Base-by-base conservation (phyloP, 2,329 filamentous ascomycete genomes). In the Achaetomium macrosporum region DNA sequence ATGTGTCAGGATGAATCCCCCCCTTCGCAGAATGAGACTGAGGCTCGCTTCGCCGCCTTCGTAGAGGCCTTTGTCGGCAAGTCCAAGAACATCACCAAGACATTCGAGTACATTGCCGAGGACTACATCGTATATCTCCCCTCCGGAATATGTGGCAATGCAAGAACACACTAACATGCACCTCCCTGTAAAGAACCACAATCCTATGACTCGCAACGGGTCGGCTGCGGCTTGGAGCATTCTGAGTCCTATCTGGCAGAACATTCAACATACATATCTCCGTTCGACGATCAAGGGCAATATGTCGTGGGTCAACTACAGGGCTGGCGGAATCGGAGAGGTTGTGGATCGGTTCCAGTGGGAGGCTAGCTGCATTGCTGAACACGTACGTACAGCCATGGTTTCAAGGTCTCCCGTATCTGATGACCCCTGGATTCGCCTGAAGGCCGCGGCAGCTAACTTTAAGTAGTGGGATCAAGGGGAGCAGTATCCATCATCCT, bases 81-180 rank as follows among this genome's bases (percentile, higher is more conserved):
- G 4, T 36, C 42, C 6, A 59, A 59, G 46, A 59, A 49, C 20
- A 45, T 59, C 11, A 48, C 31, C n/a, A 48, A 54, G 43, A 55
- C 57, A 6, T 59, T 57, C 46, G 51, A 59, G 42, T 57, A 52
- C 35, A 59, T 59, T 29, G 50, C 49, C 13, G 50, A 31, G 2
- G 55, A 59, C 17, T 59, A 59, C 45, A 59, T 59, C 33, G 57
- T 59, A 43, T 31, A n/a, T n/a, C n/a, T n/a, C n/a, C n/a, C n/a
- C n/a, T n/a, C n/a, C n/a, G n/a, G n/a, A n/a, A n/a, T n/a, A n/a
- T n/a, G n/a, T n/a, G n/a, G n/a, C n/a, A n/a, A n/a, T n/a, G n/a
- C n/a, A n/a, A n/a, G n/a, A n/a, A n/a, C n/a, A n/a, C n/a, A n/a
- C 30, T 31, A 12, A 31, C 30, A 31, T 31, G 30, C 12, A 15